Base-by-base conservation (phyloP, 2,329 filamentous ascomycete species). In the Simplicillium sp. region DNA sequence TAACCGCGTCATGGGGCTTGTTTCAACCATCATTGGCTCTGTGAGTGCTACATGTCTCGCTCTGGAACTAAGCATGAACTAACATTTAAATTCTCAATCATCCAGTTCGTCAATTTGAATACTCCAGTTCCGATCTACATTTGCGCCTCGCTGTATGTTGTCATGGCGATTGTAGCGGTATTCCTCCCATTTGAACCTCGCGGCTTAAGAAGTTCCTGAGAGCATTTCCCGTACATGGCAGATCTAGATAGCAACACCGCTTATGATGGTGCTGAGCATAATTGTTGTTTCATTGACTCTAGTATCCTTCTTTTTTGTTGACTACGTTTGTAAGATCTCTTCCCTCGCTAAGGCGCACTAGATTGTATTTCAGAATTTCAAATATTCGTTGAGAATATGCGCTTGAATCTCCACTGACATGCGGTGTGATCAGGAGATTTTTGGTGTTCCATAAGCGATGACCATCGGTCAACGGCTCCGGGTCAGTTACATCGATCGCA, bases 401-500 rank as follows among this genome's bases (percentile, higher is more conserved):
- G 1, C 54, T 59, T 7, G 67, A 68, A 6, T 46, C 47, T 1
- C 64, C 66, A 38, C 68, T 71, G 11, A 73, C 55, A 45, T 74
- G 71, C 13, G 71, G 71, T 16, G 69, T 71, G 36, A 90, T 73
- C 39, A 82, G 72, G 13, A 82, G 67, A 56, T 88, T 87, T 44
- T 75, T 74, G 12, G 80, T 66, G 18, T 66, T 71, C 84, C 84
- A 90, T 38, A 90, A 61, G 46, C 75, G 71, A 53, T 84, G 77
- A 4, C 81, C 75, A 3, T 68, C 60, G 0, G 84, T 83, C 46
- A 90, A 56, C 1, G 86, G 86, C 57, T 90, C 86, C 0, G 85
- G 85, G 45, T 89, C 84, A 2, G 84, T 84, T 1, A 90, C 85
- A 54, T 89, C 85, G 33, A 90, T 60, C 2, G 84, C 84, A 0